A percentile compares a stretch with the other conserved stretches of the same genome.
Evolutionary conservation across 441 rosid genomes (phyloP).

Genomic region (Arabidopsis hybrid): DNA sequence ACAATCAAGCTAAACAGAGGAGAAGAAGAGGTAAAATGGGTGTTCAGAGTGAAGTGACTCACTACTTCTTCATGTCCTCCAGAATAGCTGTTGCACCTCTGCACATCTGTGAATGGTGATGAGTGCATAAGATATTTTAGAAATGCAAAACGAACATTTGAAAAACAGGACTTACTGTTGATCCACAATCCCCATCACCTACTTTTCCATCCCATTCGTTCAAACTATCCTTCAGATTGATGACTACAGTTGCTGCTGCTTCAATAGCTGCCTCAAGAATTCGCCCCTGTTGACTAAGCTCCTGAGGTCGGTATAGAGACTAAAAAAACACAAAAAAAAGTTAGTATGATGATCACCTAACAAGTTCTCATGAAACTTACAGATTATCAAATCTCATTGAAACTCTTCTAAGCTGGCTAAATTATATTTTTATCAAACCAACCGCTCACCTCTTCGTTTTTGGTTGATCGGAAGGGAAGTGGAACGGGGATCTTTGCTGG

Average conservation of each 20-base stretch:
- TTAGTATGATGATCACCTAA: background rate
- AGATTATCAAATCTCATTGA: background rate
- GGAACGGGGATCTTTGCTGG: constrained; percentile 92
- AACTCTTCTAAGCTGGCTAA: background rate
- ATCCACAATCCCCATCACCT: constrained; percentile 99
- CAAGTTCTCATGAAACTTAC: background rate
- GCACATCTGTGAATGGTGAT: constrained; percentile 62
- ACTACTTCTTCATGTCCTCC: constrained; percentile 85
- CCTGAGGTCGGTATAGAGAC: constrained; percentile 71
- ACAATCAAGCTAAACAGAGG: constrained; percentile 2
- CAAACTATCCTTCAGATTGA: constrained; percentile 68
- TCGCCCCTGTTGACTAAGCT: constrained; percentile 71
- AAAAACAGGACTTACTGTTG: constrained; percentile 69
- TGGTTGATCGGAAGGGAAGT: constrained; percentile 58
- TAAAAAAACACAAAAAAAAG: constrained; percentile 52
- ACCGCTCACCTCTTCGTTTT: constrained; percentile 69
- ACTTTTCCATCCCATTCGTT: constrained; percentile 97
- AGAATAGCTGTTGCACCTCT: constrained; percentile 86
- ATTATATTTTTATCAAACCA: background rate
- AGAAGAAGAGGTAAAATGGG: background rate
- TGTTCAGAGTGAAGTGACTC: constrained; percentile 44
- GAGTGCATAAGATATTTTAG: constrained; percentile 13
- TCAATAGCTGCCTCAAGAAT: constrained; percentile 84
- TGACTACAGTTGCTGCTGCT: constrained; percentile 81
- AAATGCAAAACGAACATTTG: constrained; percentile 3